These are phyloP conservation scores for Xylaria venustula DNA, from an alignment of 495 filamentous ascomycete species.

Conservation along the genomic window DNA sequence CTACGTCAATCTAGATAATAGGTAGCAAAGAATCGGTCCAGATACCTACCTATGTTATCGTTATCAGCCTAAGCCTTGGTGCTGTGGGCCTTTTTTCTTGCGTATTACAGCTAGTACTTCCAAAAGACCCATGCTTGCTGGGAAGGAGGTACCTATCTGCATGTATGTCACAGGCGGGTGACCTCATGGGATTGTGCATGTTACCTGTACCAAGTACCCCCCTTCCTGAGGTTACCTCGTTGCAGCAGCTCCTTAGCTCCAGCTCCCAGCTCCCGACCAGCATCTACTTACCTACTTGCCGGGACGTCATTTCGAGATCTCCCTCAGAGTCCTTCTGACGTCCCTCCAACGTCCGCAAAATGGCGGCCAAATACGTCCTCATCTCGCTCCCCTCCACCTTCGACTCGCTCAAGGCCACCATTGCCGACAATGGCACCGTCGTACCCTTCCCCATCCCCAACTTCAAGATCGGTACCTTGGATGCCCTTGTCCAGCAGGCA, in stretches of 20 bases:
- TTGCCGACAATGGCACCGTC: constrained; percentile 75
- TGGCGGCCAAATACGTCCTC: constrained; percentile 44
- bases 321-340: constrained; percentile 10
- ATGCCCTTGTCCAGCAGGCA: constrained; percentile 94
- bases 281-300: not conserved
- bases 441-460: constrained; percentile 80
- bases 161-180: too few relatives aligned
- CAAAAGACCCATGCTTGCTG: too few relatives aligned
- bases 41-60: too few relatives aligned
- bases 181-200: too few relatives aligned
- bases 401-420: constrained; percentile 64
- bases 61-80: too few relatives aligned
- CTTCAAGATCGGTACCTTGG: constrained; percentile 96
- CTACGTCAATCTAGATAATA: too few relatives aligned
- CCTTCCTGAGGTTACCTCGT: too few relatives aligned
- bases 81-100: too few relatives aligned
- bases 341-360: constrained; percentile 11
- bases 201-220: too few relatives aligned
- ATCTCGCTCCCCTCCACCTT: constrained; percentile 58
- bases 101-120: too few relatives aligned
- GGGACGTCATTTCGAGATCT: constrained; percentile 16
- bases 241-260: not conserved
- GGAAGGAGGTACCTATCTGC: too few relatives aligned
- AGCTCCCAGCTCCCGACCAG: constrained; percentile 8
- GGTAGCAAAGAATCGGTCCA: too few relatives aligned